Percentiles rank a stretch among this genome's conserved stretches.
These are phyloP conservation scores for Neltuma alba DNA, from an alignment of 306 rosid genomes.

Conservation along the genomic window DNA sequence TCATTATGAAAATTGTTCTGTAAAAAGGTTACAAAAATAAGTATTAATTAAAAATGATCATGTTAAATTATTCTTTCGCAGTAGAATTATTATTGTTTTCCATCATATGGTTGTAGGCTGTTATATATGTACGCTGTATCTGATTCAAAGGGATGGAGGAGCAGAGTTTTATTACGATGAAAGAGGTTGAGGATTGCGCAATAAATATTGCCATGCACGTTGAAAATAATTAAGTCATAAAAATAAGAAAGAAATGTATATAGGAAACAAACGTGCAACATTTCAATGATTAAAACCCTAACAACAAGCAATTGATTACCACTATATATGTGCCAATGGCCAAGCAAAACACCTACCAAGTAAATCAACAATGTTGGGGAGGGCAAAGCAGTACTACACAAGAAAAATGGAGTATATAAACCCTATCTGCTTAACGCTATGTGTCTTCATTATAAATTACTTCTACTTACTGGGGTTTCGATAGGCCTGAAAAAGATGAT, in stretches of 20 bases:
- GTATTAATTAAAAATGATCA: too few relatives aligned
- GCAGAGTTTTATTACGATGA: background rate
- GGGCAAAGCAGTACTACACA: constrained; percentile 32
- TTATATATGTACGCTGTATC: background rate
- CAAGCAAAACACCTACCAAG: constrained; percentile 23
- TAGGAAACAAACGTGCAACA: constrained; percentile 26
- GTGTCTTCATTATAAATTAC: background rate
- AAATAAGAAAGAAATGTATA: background rate
- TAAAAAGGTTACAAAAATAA: background rate
- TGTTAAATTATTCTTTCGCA: too few relatives aligned
- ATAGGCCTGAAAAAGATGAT: constrained; percentile 49
- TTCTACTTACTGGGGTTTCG: background rate
- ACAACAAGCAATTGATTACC: constrained; percentile 27
- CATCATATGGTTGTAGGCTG: too few relatives aligned
- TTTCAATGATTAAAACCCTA: constrained; percentile 30
- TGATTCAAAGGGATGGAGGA: background rate
- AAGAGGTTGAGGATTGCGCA: background rate
- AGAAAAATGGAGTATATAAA: background rate
- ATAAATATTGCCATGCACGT: background rate
- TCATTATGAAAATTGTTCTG: background rate
- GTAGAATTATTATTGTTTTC: too few relatives aligned
- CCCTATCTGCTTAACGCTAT: background rate
- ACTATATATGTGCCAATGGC: background rate
- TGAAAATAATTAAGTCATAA: background rate
- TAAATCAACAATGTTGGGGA: background rate